Base-by-base conservation (phyloP, 371 early-diverging fungal genomes). In the Circinella minor region DNA sequence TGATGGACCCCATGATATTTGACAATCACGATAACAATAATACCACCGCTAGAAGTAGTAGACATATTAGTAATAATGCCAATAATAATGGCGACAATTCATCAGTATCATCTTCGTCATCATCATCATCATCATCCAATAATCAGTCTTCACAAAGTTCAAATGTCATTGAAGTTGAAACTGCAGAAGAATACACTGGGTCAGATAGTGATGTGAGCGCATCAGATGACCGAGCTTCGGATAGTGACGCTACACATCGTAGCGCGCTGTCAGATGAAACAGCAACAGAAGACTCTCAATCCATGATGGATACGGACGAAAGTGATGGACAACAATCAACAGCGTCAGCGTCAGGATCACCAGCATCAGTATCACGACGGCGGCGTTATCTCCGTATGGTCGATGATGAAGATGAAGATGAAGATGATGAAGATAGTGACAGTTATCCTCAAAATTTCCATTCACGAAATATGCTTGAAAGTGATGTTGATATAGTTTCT, bases 401-500 rank as follows among this genome's bases (percentile, higher is more conserved):
- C 43, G 57, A 51, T 5, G 38, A 61, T 43, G 66, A 71, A 9
- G 63, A 62, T 39, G 68, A 68, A 8, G 68, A 68, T 37, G 36
- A 65, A 27, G 66, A 71, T 4, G 66, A 71, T 11, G 66, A 61
- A 6, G 66, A 66, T 48, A 57, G 57, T 36, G 66, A 71, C 43
- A 18, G 54, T n/a, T 15, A 54, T 6, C 8, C 54, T 1, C 54
- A 6, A 54, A 1, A 54, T n/a, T 54, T 6, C 36, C 27, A 63
- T 48, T 38, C 34, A 54, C 9, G 61, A 63, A 17, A 54, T 15
- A n/a, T 5, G 15, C 63, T 70, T 14, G 75, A 72, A 47, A 67
- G 63, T 20, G 75, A 76, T 60, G 68, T 68, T 3, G 77, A 65
- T 49, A 64, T 79, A 27, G 71, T 75, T n/a, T 69, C 70, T 4